Evolutionary conservation across 306 rosid species (phyloP), one percentile per base, ranked within the genome.

Genomic region (Vicia faba): DNA sequence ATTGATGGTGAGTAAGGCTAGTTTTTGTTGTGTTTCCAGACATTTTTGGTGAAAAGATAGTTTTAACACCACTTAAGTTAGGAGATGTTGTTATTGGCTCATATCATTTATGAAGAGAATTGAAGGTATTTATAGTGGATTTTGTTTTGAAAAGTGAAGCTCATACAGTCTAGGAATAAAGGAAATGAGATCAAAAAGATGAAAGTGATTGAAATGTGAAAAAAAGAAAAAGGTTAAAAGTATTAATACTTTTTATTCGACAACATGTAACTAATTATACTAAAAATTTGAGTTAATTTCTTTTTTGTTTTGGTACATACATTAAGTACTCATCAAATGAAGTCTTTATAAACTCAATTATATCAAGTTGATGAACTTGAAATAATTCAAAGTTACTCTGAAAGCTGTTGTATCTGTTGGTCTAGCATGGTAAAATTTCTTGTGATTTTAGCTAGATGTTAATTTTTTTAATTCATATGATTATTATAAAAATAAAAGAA

Each of bases 51-150:
- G 25, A 33, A 33, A 56, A 26, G 39, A 28, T 26, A 1, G 8
- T 9, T 33, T 26, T 64, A 48, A 33, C 70, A 54, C 61, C 51
- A 7, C 15, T 16, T 12, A 72, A 40, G 66, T n/a, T 31, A 45
- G 41, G 56, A 15, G 0, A 58, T 62, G 60, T 53, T 66, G 60
- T 61, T 66, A 35, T 33, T 33, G 38, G 38, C 1, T 0, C 38
- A 33, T 45, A 46, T 16, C 11, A 44, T 5, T 71, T 25, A 7
- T 45, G 62, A 54, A 16, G 51, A 44, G 75, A 56, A 36, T 23
- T 67, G 67, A 15, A 16, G 53, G 44, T 35, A 75, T 82, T 55
- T 78, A 75, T 82, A 68, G 63, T 4, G 49, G 68, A 44, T 41
- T 41, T 39, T 11, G 12, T 51, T 43, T 58, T 58, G 23, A 40